Percentiles rank a stretch among this genome's conserved stretches.
phyloP scores from a whole-genome alignment of 306 rosid genomes.

The Senna tora region DNA sequence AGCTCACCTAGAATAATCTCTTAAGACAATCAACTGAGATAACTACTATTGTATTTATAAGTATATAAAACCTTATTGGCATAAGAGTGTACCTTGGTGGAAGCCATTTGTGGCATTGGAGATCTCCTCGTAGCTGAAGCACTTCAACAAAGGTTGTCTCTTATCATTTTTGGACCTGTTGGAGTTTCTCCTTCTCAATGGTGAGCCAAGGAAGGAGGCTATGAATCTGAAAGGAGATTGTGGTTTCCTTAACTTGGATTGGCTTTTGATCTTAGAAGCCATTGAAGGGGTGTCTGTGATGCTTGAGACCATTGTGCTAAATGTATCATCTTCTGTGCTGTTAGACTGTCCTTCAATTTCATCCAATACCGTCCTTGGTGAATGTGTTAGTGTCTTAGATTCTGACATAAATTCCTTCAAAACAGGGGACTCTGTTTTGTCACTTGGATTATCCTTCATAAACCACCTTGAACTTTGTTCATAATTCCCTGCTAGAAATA shows the following conservation, averaged over 20 bases:
- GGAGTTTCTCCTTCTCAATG: slow-evolving; percentile 58
- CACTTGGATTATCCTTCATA: slow-evolving; percentile 34
- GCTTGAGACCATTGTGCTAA: slow-evolving; percentile 65
- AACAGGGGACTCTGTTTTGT: slow-evolving; percentile 42
- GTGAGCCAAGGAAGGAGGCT: slow-evolving; percentile 68
- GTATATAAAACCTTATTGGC: too few species aligned
- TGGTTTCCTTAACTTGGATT: slow-evolving; percentile 46
- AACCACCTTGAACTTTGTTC: slow-evolving; percentile 44
- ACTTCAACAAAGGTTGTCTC: slow-evolving; percentile 63
- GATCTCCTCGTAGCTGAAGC: slow-evolving; percentile 77
- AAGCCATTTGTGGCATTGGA: slow-evolving; percentile 71
- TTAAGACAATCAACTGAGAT: too few species aligned
- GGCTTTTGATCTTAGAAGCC: slow-evolving; percentile 35
- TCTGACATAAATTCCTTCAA: slow-evolving; percentile 42
- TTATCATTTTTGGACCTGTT: slow-evolving; percentile 45
- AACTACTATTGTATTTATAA: too few species aligned
- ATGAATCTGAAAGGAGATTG: slow-evolving; percentile 63
- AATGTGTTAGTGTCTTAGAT: slow-evolving; percentile 36
- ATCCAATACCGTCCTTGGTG: slow-evolving; percentile 64
- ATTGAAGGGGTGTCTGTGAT: slow-evolving; percentile 52
- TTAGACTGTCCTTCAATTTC: slow-evolving; percentile 63
- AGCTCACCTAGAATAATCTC: too few species aligned
- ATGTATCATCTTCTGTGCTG: slow-evolving; percentile 74
- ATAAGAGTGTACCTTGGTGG: slow-evolving; percentile 66
- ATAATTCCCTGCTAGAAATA: slow-evolving; percentile 36